These are phyloP conservation scores for Pharnaceum exiguum DNA, from an alignment of 148 eudicot genomes.

Conservation along the genomic window DNA sequence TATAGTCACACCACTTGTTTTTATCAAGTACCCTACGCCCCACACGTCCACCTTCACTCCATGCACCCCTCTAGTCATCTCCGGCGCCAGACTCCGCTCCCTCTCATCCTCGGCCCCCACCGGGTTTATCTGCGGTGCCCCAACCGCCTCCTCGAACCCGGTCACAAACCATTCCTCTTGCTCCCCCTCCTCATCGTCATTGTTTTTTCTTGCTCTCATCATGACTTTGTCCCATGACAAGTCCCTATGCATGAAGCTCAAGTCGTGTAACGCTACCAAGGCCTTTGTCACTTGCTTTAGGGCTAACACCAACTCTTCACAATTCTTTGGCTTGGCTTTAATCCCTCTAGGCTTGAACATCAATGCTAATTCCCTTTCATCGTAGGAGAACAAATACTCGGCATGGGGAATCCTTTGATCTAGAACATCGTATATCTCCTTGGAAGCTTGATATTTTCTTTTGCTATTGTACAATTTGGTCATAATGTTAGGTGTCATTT, in stretches of 20 bases:
- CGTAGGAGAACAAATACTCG: constrained; percentile 29
- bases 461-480: constrained; percentile 43
- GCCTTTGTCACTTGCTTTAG: constrained; percentile 72
- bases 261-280: constrained; percentile 70
- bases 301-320: constrained; percentile 54
- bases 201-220: constrained; percentile 24
- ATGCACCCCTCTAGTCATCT: constrained; percentile 72
- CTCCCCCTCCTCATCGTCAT: constrained; percentile 20
- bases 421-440: constrained; percentile 61
- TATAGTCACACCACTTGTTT: constrained; percentile 41
- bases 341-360: constrained; percentile 65
- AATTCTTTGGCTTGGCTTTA: constrained; percentile 38
- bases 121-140: constrained; percentile 67
- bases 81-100: constrained; percentile 61
- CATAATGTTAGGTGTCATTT: constrained; percentile 47
- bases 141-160: constrained; percentile 72
- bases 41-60: constrained; percentile 89
- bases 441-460: constrained; percentile 46
- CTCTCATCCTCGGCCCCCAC: not conserved
- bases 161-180: constrained; percentile 43
- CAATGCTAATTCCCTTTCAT: constrained; percentile 41
- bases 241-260: constrained; percentile 80
- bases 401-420: constrained; percentile 57
- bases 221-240: constrained; percentile 71
- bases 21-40: constrained; percentile 71